Evolutionary conservation across 305 asterid species (phyloP), one percentile per base, ranked within the genome.

Genomic region (Solanum hybrid): DNA sequence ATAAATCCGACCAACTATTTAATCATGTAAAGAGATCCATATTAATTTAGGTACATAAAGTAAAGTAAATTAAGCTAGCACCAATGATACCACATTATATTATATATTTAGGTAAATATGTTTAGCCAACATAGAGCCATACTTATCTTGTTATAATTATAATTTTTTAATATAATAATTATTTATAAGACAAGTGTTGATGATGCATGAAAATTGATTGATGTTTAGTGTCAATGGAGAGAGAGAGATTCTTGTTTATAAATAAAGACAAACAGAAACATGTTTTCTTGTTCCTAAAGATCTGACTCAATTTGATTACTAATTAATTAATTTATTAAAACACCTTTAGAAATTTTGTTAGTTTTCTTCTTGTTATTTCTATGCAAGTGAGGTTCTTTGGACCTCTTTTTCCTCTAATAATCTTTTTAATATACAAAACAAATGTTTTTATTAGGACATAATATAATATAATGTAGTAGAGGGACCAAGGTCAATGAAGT

Each of bases 181-280:
- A 28, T 42, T 11, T 28, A 83, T 51, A 31, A 46, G 74, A 12
- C 87, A 84, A 84, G 42, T 31, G 74, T 83, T 92, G 92, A 77
- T 94, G 94, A 93, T 93, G 95, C 90, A 94, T 87, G 92, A 88
- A 91, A 92, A 35, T 22, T 35, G 1, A 78, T 78, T 78, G 22
- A 35, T 35, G 84, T 90, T 90, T 76, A 90, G 94, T 90, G 94
- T 94, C 95, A 93, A 93, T 92, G 94, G 91, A 78, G 91, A 87
- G 90, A 83, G 46, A 93, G 92, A 91, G 93, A 93, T 92, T 94
- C 94, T 90, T 89, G 39, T 40, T 51, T 90, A 5, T 79, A 91
- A 94, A 94, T 94, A 93, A 90, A 93, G 97, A 95, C 97, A 94
- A 94, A 89, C 98, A 95, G 95, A 95, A 93, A 89, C 89, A 92